Evolutionary conservation across 2,329 filamentous ascomycete species (phyloP), one percentile per base, ranked within the genome.

Genomic region (Xylaria sp.): DNA sequence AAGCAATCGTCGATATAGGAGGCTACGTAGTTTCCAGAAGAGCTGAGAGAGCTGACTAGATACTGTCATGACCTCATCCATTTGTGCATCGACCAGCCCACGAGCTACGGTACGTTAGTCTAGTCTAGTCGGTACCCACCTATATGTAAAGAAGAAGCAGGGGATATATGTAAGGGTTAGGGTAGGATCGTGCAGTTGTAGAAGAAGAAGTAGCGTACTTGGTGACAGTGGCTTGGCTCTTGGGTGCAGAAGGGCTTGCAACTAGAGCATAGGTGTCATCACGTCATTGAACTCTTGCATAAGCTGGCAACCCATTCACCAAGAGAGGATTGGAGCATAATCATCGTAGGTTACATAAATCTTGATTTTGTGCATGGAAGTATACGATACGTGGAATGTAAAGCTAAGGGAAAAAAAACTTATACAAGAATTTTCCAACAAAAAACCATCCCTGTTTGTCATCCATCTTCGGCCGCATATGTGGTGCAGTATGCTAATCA

Each of bases 91-190:
- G 8, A 28, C 34, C 18, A 41, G 20, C 18, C 23, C 32, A 52
- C n/a, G n/a, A 18, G 28, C 32, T 55, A 53, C 18, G 23, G 34
- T 15, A 28, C 9, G 32, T 25, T 57, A 18, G 43, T 34, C 36
- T 20, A 28, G 39, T 25, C 57, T 15, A 50, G 30, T 25, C 32
- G 48, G 43, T 60, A 61, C 32, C 63, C 55, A 61, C 63, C 39
- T 55, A 45, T 56, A 60, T 57, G 28, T 56, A 36, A 46, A 30
- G 30, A 60, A 41, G 20, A 39, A 48, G 52, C 30, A 63, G 55
- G 45, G 34, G 7, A 32, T 36, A 36, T 18, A 28, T 41, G 52
- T 56, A 23, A 57, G 53, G 53, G 15, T 57, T 18, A 23, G 34
- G 53, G 53, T 57, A 41, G 50, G 50, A 36, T 55, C 23, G 32